phyloP scores from a whole-genome alignment of 495 filamentous ascomycete genomes.

The Aspergillus indologenus region DNA sequence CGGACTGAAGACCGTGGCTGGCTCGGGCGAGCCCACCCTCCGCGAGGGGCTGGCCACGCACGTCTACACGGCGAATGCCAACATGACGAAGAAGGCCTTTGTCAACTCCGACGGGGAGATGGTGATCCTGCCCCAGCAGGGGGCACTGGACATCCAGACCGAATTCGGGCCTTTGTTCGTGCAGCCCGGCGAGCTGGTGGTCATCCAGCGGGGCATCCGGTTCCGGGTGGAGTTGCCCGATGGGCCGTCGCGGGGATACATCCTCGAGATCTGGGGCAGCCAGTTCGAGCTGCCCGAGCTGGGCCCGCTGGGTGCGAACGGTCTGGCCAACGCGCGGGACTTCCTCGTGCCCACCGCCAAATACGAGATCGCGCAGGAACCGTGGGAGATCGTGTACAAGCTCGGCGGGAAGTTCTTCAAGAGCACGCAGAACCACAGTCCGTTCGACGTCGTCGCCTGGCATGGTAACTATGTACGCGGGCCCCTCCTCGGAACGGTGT shows the following conservation, averaged over 20 bases:
- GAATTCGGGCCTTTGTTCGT: conserved; percentile 48
- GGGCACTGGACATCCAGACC: conserved; percentile 48
- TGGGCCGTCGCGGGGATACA: conserved; percentile 47
- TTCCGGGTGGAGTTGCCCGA: conserved; percentile 46
- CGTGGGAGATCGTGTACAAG: conserved; percentile 50
- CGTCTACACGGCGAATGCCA: conserved; percentile 43
- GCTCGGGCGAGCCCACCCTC: conserved; percentile 48
- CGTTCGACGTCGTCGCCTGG: conserved; percentile 54
- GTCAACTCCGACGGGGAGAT: conserved; percentile 52
- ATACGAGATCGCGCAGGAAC: conserved; percentile 39
- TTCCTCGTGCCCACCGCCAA: conserved; percentile 43
- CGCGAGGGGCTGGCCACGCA: conserved; percentile 48
- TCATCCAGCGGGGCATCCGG: conserved; percentile 47
- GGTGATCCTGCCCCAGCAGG: conserved; percentile 47
- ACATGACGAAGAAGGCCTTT: conserved; percentile 45
- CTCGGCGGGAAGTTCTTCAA: conserved; percentile 50
- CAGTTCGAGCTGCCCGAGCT: conserved; percentile 50
- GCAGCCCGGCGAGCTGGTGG: conserved; percentile 46
- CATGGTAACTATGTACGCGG: conserved; percentile 48
- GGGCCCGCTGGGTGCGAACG: conserved; percentile 50
- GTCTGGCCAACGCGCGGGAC: conserved; percentile 49
- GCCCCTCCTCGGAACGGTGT: neutral
- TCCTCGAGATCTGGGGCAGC: conserved; percentile 48
- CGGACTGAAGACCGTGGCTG: conserved; percentile 49
- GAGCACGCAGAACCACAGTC: conserved; percentile 47